Conservation (phyloP, 1,139 yeast species). For the Suhomyces kunorum region DNA sequence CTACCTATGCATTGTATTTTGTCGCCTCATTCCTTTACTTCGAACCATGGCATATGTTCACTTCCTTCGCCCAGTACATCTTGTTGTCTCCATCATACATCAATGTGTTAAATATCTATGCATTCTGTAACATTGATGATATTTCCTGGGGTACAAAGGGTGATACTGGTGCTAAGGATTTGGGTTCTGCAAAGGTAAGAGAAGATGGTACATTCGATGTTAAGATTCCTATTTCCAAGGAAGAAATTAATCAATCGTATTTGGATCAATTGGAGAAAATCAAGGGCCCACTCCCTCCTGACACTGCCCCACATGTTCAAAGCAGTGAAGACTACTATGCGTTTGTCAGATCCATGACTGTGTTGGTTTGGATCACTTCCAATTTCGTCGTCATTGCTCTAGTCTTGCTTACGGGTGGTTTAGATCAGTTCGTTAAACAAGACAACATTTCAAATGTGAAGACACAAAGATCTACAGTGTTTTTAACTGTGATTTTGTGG, state of each 20-base stretch:
- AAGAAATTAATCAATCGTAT: constrained; percentile 62
- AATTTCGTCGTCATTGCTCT: constrained; percentile 72
- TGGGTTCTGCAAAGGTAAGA: constrained; percentile 61
- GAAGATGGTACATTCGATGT: constrained; percentile 68
- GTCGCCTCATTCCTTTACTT: constrained; percentile 48
- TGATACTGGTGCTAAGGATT: constrained; percentile 45
- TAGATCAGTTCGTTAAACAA: constrained; percentile 36
- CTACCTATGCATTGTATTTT: constrained; percentile 50
- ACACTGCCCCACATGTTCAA: constrained; percentile 38
- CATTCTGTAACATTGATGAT: constrained; percentile 53
- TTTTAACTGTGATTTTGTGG: constrained; percentile 76
- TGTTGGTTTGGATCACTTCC: constrained; percentile 75
- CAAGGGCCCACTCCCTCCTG: constrained; percentile 37
- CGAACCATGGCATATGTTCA: constrained; percentile 56
- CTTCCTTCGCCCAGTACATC: constrained; percentile 48
- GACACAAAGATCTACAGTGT: constrained; percentile 41
- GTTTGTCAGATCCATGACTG: constrained; percentile 75
- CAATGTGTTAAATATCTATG: constrained; percentile 51
- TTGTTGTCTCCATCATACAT: constrained; percentile 50
- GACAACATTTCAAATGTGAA: constrained; percentile 16
- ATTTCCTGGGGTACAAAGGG: constrained; percentile 56
- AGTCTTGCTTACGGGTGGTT: constrained; percentile 70
- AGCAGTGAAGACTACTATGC: constrained; percentile 73
- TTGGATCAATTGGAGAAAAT: constrained; percentile 65
- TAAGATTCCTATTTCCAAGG: constrained; percentile 65